Evolutionary conservation across 371 early-diverging fungal genomes (phyloP), one percentile per base, ranked within the genome.

Genomic region (Dichotomocladium elegans): DNA sequence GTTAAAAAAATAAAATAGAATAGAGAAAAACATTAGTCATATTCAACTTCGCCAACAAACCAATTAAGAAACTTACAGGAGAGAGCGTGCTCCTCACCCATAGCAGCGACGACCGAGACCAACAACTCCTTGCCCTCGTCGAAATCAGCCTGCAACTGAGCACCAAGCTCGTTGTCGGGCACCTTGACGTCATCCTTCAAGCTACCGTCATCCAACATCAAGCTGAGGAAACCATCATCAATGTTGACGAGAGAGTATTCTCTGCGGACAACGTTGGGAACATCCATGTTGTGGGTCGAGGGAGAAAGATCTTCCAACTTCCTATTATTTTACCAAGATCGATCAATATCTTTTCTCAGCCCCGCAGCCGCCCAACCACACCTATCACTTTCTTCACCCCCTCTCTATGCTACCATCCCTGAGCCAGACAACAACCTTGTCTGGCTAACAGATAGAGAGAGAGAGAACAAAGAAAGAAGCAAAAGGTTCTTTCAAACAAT

Each of bases 251-350:
- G 85, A 12, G 63, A 55, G 83, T 81, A 96, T 70, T 97, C 96
- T 42, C 63, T 72, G 78, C 95, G 92, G 64, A 22, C 54, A 65
- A 98, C 92, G 82, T 93, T 85, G 72, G 98, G 98, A 53, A 98
- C 98, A 63, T 97, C 92, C 95, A 98, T 95, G 90, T 98, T 98
- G 90, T 97, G 97, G 79, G 98, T 98, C 69, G 98, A 98, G 66
- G 98, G 98, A 62, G 94, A 96, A 67, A 98, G 74, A 82, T 98
- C 98, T 82, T 94, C 93, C 61, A 79, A 79, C 77, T 89, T 80
- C 80, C 85, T 74, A 33, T 61, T 5, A 40, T 45, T 25, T n/a
- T 4, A 43, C 26, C 12, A 12, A 21, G 8, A 41, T 41, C 42
- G 25, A 24, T 24, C 44, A 15, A 27, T 27, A 24, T 12, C 44